Conservation (phyloP, 164 flowering plant genomes). For the Aristolochia contorta region DNA sequence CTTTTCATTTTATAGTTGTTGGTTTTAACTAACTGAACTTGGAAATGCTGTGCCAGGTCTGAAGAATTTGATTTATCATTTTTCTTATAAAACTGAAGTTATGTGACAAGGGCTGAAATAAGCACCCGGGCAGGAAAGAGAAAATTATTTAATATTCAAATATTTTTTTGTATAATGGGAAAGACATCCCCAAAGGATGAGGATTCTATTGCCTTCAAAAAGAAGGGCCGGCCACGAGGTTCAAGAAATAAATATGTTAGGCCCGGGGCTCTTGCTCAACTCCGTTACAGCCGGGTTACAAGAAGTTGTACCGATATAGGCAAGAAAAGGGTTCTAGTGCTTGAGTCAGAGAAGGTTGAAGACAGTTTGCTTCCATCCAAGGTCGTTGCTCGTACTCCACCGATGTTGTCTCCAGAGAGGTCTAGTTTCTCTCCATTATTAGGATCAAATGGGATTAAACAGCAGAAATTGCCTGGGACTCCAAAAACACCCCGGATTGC, state of each 20-base stretch:
- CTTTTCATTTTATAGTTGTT: too few relatives aligned
- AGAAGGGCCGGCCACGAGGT: conserved; percentile 32
- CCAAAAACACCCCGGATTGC: conserved; percentile 58
- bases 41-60: too few relatives aligned
- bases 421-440: conserved; percentile 11
- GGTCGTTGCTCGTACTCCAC: conserved; percentile 17
- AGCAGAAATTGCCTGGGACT: conserved; percentile 35
- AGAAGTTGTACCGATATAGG: conserved; percentile 72
- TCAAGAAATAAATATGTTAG: conserved; percentile 50
- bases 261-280: conserved; percentile 77
- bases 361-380: conserved; percentile 14
- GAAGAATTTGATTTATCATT: too few relatives aligned
- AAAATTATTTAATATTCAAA: too few relatives aligned
- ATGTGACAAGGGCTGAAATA: too few relatives aligned
- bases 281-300: conserved; percentile 42
- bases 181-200: conserved; percentile 46
- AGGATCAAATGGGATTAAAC: conserved; percentile 19
- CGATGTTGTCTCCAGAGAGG: conserved; percentile 42
- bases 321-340: conserved; percentile 57
- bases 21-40: too few relatives aligned
- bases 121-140: too few relatives aligned
- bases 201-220: conserved; percentile 25
- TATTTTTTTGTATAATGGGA: conserved; percentile 33
- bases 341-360: conserved; percentile 27
- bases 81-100: too few relatives aligned